Evolutionary conservation across 441 rosid species (phyloP), one percentile per base, ranked within the genome.

Genomic region (Codiaeum variegatum): DNA sequence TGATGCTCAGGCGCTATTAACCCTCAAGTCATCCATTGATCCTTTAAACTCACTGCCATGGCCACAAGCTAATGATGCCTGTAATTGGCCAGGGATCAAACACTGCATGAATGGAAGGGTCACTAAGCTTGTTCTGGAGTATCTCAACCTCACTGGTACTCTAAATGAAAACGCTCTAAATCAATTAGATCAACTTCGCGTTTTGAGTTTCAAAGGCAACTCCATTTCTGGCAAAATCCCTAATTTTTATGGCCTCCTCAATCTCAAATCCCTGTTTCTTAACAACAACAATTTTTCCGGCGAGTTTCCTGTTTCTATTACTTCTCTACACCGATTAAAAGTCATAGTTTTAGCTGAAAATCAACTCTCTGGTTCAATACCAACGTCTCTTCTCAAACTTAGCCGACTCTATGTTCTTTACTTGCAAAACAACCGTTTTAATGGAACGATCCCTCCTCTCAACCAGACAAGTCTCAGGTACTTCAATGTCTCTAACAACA

Each of bases 161-260:
- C 77, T 92, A 8, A 85, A 85, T 36, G 80, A 61, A 21, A 76
- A 69, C 66, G 78, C 67, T 67, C 38, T 92, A 55, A 91, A 86
- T 56, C 92, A 77, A 52, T 73, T 94, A 47, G 94, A 90, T 69
- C 97, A 92, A 71, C 89, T 90, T 31, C 85, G 96, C 11, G 93
- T 92, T n/a, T 73, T 92, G 72, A 92, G 97, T 74, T 87, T 94
- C 86, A 92, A 94, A 75, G 84, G 88, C 2, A 94, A 94, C 79
- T 87, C 88, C 10, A 76, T 94, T 70, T 84, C 93, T 1, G 98
- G 98, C 13, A 77, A 76, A 78, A 83, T 90, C 73, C 97, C 97
- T 4, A 64, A 77, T 52, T 84, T 92, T 55, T 86, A 90, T 0
- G 85, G 86, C 49, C 83, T 94, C 1, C 56, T 76, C 47, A 94